Percentiles rank a stretch among this genome's conserved stretches.
Evolutionary conservation across 177 flowering plant genomes (phyloP).

Genomic region (Vitis hybrid): DNA sequence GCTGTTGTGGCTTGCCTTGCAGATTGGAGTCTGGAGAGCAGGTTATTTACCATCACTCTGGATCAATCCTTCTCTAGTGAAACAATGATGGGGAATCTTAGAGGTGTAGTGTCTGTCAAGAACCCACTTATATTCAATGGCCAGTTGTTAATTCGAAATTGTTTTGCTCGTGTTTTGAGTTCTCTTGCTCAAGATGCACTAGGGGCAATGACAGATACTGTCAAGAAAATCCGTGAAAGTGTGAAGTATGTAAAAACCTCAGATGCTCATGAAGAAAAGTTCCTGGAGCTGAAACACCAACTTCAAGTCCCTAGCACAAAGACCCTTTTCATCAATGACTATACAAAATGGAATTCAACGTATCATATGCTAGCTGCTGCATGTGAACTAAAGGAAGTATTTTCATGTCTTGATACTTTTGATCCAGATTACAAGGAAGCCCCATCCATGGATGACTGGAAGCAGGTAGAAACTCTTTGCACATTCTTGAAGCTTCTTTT

Average conservation of each 20-base stretch:
- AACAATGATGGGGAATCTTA: slow-evolving; percentile 41
- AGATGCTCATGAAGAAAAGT: slow-evolving; percentile 57
- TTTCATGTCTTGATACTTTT: slow-evolving; percentile 59
- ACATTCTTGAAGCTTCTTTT: slow-evolving; percentile 55
- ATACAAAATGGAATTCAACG: slow-evolving; percentile 73
- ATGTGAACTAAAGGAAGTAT: slow-evolving; percentile 73
- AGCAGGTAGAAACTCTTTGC: slow-evolving; percentile 59
- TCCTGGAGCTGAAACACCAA: slow-evolving; percentile 58
- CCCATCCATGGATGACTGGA: slow-evolving; percentile 79
- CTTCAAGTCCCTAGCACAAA: slow-evolving; percentile 73
- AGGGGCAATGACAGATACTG: slow-evolving; percentile 28
- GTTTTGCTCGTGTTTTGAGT: slow-evolving; percentile 64
- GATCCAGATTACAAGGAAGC: slow-evolving; percentile 59
- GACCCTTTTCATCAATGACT: slow-evolving; percentile 60
- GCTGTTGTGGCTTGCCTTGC: slow-evolving; percentile 60
- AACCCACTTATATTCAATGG: slow-evolving; percentile 54
- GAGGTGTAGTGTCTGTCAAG: slow-evolving; percentile 51
- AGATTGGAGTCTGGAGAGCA: slow-evolving; percentile 67
- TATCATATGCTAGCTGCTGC: slow-evolving; percentile 79
- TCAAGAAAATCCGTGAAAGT: slow-evolving; percentile 67
- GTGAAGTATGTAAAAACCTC: slow-evolving; percentile 76
- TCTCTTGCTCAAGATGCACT: slow-evolving; percentile 63
- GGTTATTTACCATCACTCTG: slow-evolving; percentile 56
- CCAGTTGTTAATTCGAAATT: slow-evolving; percentile 55
- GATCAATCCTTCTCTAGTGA: slow-evolving; percentile 49